phyloP scores from a whole-genome alignment of 805 yeast species.

The Scheffersomyces ergatensis region DNA sequence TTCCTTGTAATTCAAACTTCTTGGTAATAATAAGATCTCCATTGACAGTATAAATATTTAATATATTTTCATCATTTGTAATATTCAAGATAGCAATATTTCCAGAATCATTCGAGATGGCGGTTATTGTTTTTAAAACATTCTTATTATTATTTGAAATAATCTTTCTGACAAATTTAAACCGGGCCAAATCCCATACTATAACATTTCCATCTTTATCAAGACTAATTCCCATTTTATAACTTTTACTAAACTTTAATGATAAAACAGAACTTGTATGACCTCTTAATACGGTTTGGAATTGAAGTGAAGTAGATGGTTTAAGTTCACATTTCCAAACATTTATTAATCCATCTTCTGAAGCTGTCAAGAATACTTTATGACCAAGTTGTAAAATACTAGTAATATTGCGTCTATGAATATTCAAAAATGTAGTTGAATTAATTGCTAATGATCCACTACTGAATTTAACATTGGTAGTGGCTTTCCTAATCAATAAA shows the following conservation, averaged over 20 bases:
- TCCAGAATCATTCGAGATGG: slow-evolving; percentile 58
- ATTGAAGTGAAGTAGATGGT: slow-evolving; percentile 29
- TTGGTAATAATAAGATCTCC: slow-evolving; percentile 41
- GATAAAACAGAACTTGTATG: slow-evolving; percentile 48
- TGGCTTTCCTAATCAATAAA: slow-evolving; percentile 30
- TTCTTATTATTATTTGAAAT: slow-evolving; percentile 11
- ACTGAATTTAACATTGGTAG: slow-evolving; percentile 12
- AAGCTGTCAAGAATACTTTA: slow-evolving; percentile 45
- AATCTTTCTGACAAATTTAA: slow-evolving; percentile 45
- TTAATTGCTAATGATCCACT: slow-evolving; percentile 40
- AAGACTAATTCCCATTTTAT: slow-evolving; percentile 51
- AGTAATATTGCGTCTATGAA: slow-evolving; percentile 40
- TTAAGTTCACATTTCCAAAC: slow-evolving; percentile 49
- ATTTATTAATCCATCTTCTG: slow-evolving; percentile 59
- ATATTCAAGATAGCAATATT: slow-evolving; percentile 39
- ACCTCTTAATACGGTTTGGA: slow-evolving; percentile 51
- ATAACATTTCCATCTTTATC: slow-evolving; percentile 55
- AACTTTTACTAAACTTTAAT: slow-evolving; percentile 50
- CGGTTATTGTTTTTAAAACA: slow-evolving; percentile 22
- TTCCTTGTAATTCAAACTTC: slow-evolving; percentile 9
- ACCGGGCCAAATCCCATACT: slow-evolving; percentile 64
- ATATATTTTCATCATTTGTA: slow-evolving; percentile 10
- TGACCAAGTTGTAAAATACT: slow-evolving; percentile 40
- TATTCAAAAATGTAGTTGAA: slow-evolving; percentile 38
- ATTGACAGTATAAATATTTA: slow-evolving; percentile 50